These are phyloP conservation scores for Wakefieldia striispora DNA, from an alignment of 768 basidiomycete genomes.

Conservation along the genomic window DNA sequence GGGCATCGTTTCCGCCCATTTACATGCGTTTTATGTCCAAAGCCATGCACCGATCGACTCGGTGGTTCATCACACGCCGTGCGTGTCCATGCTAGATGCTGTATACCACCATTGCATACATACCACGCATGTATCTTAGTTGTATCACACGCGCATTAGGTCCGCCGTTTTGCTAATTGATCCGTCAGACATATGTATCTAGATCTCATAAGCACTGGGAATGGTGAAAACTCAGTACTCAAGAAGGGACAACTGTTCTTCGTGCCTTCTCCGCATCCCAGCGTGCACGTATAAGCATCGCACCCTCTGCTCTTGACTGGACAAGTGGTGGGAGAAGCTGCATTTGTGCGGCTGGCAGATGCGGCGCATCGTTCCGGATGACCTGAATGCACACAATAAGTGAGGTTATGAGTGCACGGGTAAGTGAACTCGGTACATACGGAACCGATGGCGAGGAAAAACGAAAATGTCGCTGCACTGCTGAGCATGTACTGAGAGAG, in stretches of 20 bases:
- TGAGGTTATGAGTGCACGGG: slow-evolving; percentile 4
- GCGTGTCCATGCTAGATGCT: slow-evolving; percentile 21
- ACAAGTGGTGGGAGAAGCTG: slow-evolving; percentile 56
- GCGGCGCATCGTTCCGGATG: slow-evolving; percentile 79
- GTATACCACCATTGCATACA: slow-evolving; percentile 3
- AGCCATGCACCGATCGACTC: slow-evolving; percentile 19
- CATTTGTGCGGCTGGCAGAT: slow-evolving; percentile 61
- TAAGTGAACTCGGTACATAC: slow-evolving; percentile 41
- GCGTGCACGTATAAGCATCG: slow-evolving; percentile 65
- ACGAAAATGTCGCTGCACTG: slow-evolving; percentile 95
- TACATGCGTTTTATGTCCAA: slow-evolving; percentile 16
- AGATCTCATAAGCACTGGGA: slow-evolving; percentile 11
- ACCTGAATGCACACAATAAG: slow-evolving; percentile 49
- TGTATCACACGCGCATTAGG: slow-evolving; percentile 9
- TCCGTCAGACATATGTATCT: slow-evolving; percentile 11
- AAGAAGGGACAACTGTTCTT: slow-evolving; percentile 15
- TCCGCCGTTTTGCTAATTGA: slow-evolving; percentile 12
- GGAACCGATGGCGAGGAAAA: slow-evolving; percentile 94
- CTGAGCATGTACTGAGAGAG: slow-evolving; percentile 98
- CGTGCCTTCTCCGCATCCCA: slow-evolving; percentile 65
- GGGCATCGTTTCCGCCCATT: background rate
- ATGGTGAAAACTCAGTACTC: slow-evolving; percentile 14
- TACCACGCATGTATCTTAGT: slow-evolving; percentile 20
- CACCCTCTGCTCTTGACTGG: slow-evolving; percentile 65
- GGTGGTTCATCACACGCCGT: slow-evolving; percentile 20